Conservation (phyloP, 495 filamentous ascomycete species). For the Penicillium ucsense region DNA sequence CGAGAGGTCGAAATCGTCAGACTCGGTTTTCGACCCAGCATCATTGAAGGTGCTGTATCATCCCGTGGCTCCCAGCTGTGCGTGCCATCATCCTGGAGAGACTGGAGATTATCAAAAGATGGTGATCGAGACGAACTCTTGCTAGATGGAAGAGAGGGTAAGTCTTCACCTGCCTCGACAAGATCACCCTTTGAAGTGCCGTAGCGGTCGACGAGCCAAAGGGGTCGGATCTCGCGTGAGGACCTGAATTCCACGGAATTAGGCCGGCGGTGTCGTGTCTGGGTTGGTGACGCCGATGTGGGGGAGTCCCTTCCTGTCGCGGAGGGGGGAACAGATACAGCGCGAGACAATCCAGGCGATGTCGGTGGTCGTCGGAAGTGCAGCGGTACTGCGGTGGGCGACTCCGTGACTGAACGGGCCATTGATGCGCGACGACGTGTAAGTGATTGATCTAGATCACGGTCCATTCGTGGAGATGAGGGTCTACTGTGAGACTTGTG, state of each 20-base stretch:
- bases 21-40: constrained; percentile 9
- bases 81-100: constrained; percentile 16
- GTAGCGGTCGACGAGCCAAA: constrained; percentile 42
- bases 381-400: constrained; percentile 41
- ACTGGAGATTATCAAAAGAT: constrained; percentile 34
- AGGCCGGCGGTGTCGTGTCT: constrained; percentile 29
- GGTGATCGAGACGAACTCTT: constrained; percentile 34
- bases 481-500: constrained; percentile 31
- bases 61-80: constrained; percentile 23
- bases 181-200: constrained; percentile 30
- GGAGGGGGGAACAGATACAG: constrained; percentile 21
- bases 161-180: constrained; percentile 23
- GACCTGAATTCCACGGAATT: constrained; percentile 39
- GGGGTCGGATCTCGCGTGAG: constrained; percentile 38
- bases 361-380: constrained; percentile 39
- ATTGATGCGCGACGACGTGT: constrained; percentile 23
- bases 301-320: constrained; percentile 14
- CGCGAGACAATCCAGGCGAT: constrained; percentile 27
- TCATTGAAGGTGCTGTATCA: constrained; percentile 15
- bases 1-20: constrained; percentile 15
- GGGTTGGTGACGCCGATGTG: constrained; percentile 17
- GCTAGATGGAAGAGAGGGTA: constrained; percentile 43
- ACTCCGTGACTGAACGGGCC: constrained; percentile 24
- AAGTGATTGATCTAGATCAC: constrained; percentile 6
- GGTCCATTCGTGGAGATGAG: constrained; percentile 21